Evolutionary conservation across 225 moss, liverwort and hornwort genomes (phyloP).

Genomic region (Rhytidiadelphus loreus): DNA sequence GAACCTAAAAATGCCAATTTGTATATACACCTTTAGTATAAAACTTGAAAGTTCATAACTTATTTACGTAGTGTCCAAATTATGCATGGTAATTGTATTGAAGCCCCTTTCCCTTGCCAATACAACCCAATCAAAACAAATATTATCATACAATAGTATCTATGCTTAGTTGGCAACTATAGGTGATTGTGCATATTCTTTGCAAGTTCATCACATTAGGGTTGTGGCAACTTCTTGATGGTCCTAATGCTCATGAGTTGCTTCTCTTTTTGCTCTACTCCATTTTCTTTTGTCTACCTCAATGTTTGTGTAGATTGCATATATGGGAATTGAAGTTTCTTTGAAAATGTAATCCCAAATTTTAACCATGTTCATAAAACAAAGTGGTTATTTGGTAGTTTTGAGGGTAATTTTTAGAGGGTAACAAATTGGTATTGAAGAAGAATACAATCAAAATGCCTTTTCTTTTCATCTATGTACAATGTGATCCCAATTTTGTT

Average conservation of each 20-base stretch:
- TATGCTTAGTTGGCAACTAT: not conserved
- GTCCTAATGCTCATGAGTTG: not conserved
- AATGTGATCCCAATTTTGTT: too few species aligned
- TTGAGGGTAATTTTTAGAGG: too few species aligned
- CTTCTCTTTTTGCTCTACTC: too few species aligned
- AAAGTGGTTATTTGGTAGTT: too few species aligned
- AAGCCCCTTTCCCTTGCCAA: not conserved
- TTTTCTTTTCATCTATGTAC: too few species aligned
- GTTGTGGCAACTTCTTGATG: not conserved
- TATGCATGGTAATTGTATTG: not conserved
- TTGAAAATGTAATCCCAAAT: not conserved
- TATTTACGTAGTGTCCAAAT: not conserved
- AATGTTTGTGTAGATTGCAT: not conserved
- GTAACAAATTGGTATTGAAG: too few species aligned
- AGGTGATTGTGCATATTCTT: fast-evolving
- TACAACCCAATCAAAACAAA: not conserved
- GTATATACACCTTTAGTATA: not conserved
- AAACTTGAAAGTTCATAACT: not conserved
- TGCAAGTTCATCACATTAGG: not conserved
- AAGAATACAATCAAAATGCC: too few species aligned
- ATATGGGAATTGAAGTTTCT: not conserved
- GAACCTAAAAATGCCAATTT: not conserved
- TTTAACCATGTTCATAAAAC: not conserved
- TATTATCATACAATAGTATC: too few species aligned
- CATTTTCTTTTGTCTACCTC: not conserved